Conservation (phyloP, 148 eudicot genomes). For the Camellia granthamiana region DNA sequence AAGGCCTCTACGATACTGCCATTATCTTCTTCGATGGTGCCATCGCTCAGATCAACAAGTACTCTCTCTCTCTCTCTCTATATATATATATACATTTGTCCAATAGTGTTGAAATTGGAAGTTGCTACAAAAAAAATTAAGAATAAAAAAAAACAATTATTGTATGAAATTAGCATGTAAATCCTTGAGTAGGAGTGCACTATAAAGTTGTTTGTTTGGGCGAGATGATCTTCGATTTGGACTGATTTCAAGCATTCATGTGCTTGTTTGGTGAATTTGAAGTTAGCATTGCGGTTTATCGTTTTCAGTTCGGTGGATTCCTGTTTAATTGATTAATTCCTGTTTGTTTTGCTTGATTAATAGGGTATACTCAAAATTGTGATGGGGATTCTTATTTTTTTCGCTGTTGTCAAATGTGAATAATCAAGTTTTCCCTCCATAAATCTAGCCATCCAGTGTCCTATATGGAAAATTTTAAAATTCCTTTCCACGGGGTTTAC, state of each 20-base stretch:
- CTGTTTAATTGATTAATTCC: background rate
- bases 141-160: background rate
- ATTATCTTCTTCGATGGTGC: conserved; percentile 99
- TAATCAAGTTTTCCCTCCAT: conserved; percentile 1
- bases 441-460: background rate
- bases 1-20: conserved; percentile 93
- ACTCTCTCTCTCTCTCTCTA: conserved; percentile 10
- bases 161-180: background rate
- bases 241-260: background rate
- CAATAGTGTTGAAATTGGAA: conserved; percentile 7
- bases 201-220: background rate
- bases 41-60: conserved; percentile 99
- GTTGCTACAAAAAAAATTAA: background rate
- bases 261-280: background rate
- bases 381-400: background rate
- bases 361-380: background rate
- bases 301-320: background rate
- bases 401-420: background rate
- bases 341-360: background rate
- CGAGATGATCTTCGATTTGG: background rate
- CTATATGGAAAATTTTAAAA: background rate
- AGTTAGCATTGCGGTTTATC: background rate
- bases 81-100: background rate
- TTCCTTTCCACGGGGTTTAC: background rate
- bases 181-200: background rate